Percentiles rank a stretch among this genome's conserved stretches.
Evolutionary conservation across 169 alveolate species (phyloP).

Genomic region (Plasmodium inui): DNA sequence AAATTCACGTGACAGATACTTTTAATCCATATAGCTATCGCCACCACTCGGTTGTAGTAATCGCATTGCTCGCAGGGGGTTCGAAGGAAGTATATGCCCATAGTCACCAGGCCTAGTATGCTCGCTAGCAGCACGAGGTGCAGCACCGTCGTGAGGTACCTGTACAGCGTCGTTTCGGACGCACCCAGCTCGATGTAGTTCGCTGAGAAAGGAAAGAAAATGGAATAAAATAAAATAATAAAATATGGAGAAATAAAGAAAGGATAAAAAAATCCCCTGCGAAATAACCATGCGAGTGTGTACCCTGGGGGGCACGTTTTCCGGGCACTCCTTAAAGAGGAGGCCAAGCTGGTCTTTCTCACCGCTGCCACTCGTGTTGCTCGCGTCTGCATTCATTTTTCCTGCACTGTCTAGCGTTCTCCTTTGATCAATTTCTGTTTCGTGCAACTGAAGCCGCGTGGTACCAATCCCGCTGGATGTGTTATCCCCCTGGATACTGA

Average conservation of each 20-base stretch:
- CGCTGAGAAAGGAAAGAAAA: conserved; percentile 8
- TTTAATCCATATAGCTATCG: conserved; percentile 32
- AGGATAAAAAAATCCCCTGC: background rate
- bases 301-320: background rate
- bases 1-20: conserved; percentile 7
- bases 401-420: background rate
- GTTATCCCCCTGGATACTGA: background rate
- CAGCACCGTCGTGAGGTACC: conserved; percentile 26
- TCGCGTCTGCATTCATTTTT: conserved; percentile 38
- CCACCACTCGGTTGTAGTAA: conserved; percentile 24
- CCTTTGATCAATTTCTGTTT: background rate
- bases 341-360: background rate
- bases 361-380: conserved; percentile 26
- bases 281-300: background rate
- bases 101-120: background rate
- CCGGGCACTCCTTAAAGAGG: background rate
- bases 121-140: background rate
- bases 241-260: background rate
- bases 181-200: conserved; percentile 16
- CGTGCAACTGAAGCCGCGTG: background rate
- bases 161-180: conserved; percentile 5
- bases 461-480: background rate
- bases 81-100: conserved; percentile 2
- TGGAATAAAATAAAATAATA: background rate
- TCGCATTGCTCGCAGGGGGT: conserved; percentile 55